phyloP scores from a whole-genome alignment of 1,284 basidiomycete genomes.

The Cryptococcus neoformans region DNA sequence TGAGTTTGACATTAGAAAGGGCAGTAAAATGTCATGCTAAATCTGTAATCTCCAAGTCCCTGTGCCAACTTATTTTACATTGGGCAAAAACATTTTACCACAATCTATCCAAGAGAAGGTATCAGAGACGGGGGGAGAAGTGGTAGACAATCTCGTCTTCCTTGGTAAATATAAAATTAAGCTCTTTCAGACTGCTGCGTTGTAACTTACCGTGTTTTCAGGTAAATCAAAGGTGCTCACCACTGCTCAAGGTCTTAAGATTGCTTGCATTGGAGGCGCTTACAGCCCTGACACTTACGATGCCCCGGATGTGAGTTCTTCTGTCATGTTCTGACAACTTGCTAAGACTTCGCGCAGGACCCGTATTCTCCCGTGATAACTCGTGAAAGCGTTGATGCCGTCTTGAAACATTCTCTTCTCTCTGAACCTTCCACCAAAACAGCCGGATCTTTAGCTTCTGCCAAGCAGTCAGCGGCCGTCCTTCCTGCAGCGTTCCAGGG shows the following conservation, averaged over 20 bases:
- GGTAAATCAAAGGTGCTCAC: conserved; percentile 73
- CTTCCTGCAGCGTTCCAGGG: conserved; percentile 54
- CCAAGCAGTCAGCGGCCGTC: conserved; percentile 65
- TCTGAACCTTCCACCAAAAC: conserved; percentile 44
- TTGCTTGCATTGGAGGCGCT: conserved; percentile 77
- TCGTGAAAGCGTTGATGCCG: conserved; percentile 63
- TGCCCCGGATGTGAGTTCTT: conserved; percentile 15
- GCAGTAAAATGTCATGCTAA: background rate
- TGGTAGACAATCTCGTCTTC: conserved; percentile 77
- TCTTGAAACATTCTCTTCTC: conserved; percentile 55
- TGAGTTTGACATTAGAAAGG: conserved; percentile 13
- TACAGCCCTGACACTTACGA: conserved; percentile 62
- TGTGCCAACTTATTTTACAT: conserved; percentile 87
- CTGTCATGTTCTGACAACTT: background rate
- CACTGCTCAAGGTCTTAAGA: conserved; percentile 76
- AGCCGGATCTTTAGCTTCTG: conserved; percentile 64
- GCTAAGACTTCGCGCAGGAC: conserved; percentile 51
- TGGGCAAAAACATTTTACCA: conserved; percentile 73
- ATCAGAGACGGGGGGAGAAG: conserved; percentile 67
- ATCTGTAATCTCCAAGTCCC: conserved; percentile 58
- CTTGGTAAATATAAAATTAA: conserved; percentile 57
- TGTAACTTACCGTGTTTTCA: conserved; percentile 52
- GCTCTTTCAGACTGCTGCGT: conserved; percentile 30
- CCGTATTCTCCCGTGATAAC: conserved; percentile 68
- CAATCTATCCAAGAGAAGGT: conserved; percentile 68